Conservation (phyloP, 2,329 filamentous ascomycete species). For the Ophiostoma himal-ulmi region DNA sequence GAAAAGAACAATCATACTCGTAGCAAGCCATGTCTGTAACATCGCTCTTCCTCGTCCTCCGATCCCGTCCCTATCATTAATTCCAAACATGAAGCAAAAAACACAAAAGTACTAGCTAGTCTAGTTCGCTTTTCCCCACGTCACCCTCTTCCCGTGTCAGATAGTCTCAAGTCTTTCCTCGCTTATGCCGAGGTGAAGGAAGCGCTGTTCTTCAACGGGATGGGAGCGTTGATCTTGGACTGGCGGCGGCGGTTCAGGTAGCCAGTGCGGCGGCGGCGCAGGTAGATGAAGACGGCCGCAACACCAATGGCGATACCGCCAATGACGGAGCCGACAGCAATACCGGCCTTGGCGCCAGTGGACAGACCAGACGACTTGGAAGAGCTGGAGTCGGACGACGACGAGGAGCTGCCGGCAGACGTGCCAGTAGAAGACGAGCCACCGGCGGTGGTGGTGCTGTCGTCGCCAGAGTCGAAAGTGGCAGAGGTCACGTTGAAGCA, state of each 20-base stretch:
- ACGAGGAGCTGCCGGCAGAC: background rate
- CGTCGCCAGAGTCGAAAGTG: conserved; percentile 20
- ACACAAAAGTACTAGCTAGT: background rate
- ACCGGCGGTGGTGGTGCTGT: background rate
- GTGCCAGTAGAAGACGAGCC: background rate
- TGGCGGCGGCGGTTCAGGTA: conserved; percentile 21
- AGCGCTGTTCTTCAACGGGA: conserved; percentile 22
- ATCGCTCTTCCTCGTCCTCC: background rate
- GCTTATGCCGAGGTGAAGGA: conserved; percentile 20
- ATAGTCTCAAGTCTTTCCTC: background rate
- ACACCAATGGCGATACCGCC: conserved; percentile 25
- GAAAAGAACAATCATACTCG: background rate
- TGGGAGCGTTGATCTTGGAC: conserved; percentile 19
- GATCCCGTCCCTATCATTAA: background rate
- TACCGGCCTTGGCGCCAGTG: conserved; percentile 35
- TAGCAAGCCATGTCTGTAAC: background rate
- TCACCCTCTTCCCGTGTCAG: background rate
- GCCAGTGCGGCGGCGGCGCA: conserved; percentile 19
- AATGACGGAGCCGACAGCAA: conserved; percentile 35
- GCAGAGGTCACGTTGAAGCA: conserved; percentile 37
- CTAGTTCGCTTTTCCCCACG: conserved; percentile 3
- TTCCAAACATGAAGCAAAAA: background rate
- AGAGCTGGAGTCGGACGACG: background rate
- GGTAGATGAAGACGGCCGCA: conserved; percentile 11
- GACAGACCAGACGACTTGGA: conserved; percentile 29